Percentiles rank a stretch among this genome's conserved stretches.
Evolutionary conservation across 2,329 filamentous ascomycete genomes (phyloP).

Genomic region (Exophiala lecanii-corni): DNA sequence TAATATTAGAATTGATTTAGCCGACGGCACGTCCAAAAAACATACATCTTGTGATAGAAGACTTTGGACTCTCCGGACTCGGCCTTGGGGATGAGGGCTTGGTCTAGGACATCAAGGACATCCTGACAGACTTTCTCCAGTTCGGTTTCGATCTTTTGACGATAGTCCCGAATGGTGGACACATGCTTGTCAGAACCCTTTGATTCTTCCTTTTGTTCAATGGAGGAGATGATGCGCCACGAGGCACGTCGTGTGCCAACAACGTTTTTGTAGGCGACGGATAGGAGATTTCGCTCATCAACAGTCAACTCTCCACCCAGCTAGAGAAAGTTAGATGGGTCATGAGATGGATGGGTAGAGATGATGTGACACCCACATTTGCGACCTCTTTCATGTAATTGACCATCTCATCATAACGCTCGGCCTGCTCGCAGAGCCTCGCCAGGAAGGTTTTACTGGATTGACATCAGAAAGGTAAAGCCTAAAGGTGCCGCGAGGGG

Average conservation of each 20-base stretch:
- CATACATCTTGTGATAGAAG: conserved; percentile 99
- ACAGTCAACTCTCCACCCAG: conserved; percentile 64
- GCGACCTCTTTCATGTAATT: conserved; percentile 99
- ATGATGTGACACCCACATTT: conserved; percentile 57
- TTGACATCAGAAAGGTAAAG: conserved; percentile 35
- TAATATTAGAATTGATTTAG: conserved; percentile 16
- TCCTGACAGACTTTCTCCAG: conserved; percentile 98
- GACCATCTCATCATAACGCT: conserved; percentile 99
- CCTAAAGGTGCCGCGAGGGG: conserved; percentile 18
- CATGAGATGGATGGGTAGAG: not conserved
- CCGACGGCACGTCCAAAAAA: too few relatives aligned
- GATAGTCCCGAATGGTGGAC: conserved; percentile 89
- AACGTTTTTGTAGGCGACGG: conserved; percentile 99
- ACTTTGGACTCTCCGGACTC: conserved; percentile 98
- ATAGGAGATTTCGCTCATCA: conserved; percentile 83
- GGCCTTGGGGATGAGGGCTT: conserved; percentile 90
- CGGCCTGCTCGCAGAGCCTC: conserved; percentile 99
- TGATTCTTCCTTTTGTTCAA: conserved; percentile 99
- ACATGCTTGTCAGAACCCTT: conserved; percentile 97
- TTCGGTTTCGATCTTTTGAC: conserved; percentile 96
- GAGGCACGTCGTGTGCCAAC: conserved; percentile 96
- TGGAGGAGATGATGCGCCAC: conserved; percentile 99
- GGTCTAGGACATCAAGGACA: conserved; percentile 89
- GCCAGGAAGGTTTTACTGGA: conserved; percentile 98
- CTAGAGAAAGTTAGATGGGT: conserved; percentile 35